These are phyloP conservation scores for Hyaloperonospora arabidopsidis DNA, from an alignment of 352 stramenopile species.

Conservation along the genomic window DNA sequence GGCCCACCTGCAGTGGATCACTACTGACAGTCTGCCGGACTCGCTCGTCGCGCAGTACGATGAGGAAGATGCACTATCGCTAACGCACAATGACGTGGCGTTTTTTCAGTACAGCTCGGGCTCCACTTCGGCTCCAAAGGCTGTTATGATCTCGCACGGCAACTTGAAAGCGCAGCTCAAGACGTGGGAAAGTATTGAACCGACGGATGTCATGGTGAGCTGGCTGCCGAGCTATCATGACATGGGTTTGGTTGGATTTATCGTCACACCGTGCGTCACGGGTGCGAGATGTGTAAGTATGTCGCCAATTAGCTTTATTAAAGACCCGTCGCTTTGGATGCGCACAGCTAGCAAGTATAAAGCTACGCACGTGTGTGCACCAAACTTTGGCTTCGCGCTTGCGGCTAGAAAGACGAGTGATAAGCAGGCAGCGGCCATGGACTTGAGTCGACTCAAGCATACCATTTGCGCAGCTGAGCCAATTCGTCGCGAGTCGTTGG, in stretches of 20 bases:
- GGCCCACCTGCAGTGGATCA: conserved; percentile 60
- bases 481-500: conserved; percentile 68
- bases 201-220: conserved; percentile 59
- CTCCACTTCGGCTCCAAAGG: conserved; percentile 73
- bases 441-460: conserved; percentile 62
- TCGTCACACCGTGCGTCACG: conserved; percentile 54
- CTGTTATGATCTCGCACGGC: conserved; percentile 78
- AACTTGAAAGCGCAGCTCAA: conserved; percentile 68
- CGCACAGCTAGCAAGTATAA: conserved; percentile 64
- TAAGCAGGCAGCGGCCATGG: conserved; percentile 44
- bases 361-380: conserved; percentile 67
- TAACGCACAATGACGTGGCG: conserved; percentile 50
- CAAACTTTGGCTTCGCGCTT: conserved; percentile 76
- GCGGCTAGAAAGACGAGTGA: conserved; percentile 69
- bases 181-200: conserved; percentile 62
- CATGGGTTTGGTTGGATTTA: conserved; percentile 81
- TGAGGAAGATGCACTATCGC: conserved; percentile 29
- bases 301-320: conserved; percentile 83
- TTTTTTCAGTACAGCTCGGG: conserved; percentile 85
- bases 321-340: conserved; percentile 79
- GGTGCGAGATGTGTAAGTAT: conserved; percentile 64
- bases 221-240: conserved; percentile 82
- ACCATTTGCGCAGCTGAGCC: conserved; percentile 75
- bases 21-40: conserved; percentile 51
- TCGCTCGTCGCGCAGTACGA: conserved; percentile 47